A percentile compares a stretch with the other conserved stretches of the same genome.
These are phyloP conservation scores for Colletotrichum trifolii DNA, from an alignment of 2,329 filamentous ascomycete species.

Conservation along the genomic window DNA sequence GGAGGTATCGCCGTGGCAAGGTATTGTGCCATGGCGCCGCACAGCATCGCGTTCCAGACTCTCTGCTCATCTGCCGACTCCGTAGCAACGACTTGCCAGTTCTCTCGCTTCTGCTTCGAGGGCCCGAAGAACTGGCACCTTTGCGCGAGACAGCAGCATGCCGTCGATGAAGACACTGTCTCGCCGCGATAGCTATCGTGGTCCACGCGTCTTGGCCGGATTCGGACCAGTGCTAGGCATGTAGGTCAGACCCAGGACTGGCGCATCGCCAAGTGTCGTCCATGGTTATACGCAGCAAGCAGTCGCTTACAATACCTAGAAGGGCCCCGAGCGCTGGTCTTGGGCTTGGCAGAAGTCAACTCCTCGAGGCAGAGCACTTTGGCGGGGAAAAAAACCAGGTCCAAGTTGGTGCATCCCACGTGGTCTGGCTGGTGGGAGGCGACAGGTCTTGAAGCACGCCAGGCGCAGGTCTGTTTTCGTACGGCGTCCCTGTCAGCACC, in stretches of 20 bases:
- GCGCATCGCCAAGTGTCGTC: conserved; percentile 1
- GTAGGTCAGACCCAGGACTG: conserved; percentile 6
- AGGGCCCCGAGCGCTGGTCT: too few relatives aligned
- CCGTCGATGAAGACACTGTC: conserved; percentile 14
- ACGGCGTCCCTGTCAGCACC: not conserved
- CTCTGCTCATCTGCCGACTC: not conserved
- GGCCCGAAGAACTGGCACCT: conserved; percentile 3
- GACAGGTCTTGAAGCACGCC: conserved; percentile 27
- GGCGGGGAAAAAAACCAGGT: not conserved
- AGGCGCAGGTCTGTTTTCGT: conserved; percentile 23
- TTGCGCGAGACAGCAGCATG: not conserved
- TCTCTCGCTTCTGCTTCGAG: conserved; percentile 20
- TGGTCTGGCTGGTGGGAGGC: conserved; percentile 8
- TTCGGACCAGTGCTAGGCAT: not conserved
- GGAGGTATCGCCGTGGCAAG: conserved; percentile 12
- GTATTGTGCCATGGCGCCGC: not conserved
- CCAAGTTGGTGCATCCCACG: conserved; percentile 7
- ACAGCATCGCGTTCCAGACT: conserved; percentile 26
- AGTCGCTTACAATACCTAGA: too few relatives aligned
- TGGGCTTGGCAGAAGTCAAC: not conserved
- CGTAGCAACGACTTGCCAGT: conserved; percentile 5
- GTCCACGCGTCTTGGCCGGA: conserved; percentile 10
- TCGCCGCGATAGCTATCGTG: conserved; percentile 11
- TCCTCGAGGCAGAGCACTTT: not conserved
- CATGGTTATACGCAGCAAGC: not conserved